Percentiles rank a stretch among this genome's conserved stretches.
Conservation (phyloP, 2,329 filamentous ascomycete genomes). For the Scorias spongiosa region DNA sequence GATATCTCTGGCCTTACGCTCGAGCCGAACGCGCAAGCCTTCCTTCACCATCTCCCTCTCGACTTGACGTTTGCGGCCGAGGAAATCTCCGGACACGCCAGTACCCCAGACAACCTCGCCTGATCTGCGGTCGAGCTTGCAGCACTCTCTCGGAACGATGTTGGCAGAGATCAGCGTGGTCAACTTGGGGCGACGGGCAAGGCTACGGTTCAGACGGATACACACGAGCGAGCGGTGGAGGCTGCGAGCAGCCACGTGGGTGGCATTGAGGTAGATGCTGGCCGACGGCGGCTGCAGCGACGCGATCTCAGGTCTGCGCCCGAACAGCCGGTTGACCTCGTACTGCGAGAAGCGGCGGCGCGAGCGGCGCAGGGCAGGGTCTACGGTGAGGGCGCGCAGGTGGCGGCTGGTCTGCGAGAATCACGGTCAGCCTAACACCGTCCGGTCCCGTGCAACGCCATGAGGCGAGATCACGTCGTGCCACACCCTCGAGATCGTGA, state of each 20-base stretch:
- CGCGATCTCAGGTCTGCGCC: conserved; percentile 42
- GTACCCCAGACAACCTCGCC: conserved; percentile 21
- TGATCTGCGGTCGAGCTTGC: conserved; percentile 16
- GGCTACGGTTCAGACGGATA: conserved; percentile 48
- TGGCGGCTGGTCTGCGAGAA: conserved; percentile 41
- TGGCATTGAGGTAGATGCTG: conserved; percentile 52
- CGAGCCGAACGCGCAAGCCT: conserved; percentile 49
- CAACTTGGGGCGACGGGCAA: conserved; percentile 44
- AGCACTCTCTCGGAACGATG: conserved; percentile 51
- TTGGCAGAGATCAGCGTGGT: conserved; percentile 46
- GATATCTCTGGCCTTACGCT: conserved; percentile 22
- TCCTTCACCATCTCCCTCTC: conserved; percentile 57
- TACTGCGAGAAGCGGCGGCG: conserved; percentile 44
- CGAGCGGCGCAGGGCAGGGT: conserved; percentile 49
- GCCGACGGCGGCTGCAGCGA: conserved; percentile 47
- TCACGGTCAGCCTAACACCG: too few species aligned
- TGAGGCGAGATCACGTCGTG: background rate
- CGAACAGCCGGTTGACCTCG: conserved; percentile 41
- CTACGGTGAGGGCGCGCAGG: conserved; percentile 45
- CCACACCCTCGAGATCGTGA: conserved; percentile 26
- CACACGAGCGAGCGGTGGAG: conserved; percentile 49
- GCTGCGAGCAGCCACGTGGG: conserved; percentile 47
- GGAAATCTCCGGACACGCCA: conserved; percentile 42
- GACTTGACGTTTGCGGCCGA: conserved; percentile 46
- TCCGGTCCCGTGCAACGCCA: conserved; percentile 2